Percentiles rank a stretch among this genome's conserved stretches.
These are phyloP conservation scores for Leccinum ochraceum DNA, from an alignment of 768 basidiomycete genomes.

Conservation along the genomic window DNA sequence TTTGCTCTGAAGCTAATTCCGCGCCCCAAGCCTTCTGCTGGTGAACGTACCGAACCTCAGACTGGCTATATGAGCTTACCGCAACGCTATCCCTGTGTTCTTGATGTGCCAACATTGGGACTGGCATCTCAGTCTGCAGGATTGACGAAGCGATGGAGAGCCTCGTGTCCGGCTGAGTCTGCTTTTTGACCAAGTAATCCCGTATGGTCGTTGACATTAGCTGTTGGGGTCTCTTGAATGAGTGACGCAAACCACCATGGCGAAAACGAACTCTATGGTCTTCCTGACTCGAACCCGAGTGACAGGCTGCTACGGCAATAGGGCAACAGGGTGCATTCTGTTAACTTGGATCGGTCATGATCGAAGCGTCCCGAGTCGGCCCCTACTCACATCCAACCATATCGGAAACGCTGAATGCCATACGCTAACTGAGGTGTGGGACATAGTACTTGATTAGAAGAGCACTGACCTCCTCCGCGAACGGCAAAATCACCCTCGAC, in stretches of 20 bases:
- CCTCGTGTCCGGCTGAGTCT: slow-evolving; percentile 22
- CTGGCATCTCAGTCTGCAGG: slow-evolving; percentile 30
- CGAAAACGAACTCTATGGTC: slow-evolving; percentile 65
- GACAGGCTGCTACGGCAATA: slow-evolving; percentile 75
- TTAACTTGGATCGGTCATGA: slow-evolving; percentile 4
- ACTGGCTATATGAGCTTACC: slow-evolving; percentile 30
- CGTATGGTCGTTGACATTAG: slow-evolving; percentile 64
- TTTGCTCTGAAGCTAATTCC: slow-evolving; percentile 38
- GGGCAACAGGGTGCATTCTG: slow-evolving; percentile 85
- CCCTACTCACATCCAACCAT: slow-evolving; percentile 67
- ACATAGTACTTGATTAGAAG: neutral
- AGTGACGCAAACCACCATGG: neutral
- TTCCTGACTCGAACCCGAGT: slow-evolving; percentile 79
- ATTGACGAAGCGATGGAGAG: slow-evolving; percentile 28
- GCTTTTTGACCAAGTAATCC: slow-evolving; percentile 68
- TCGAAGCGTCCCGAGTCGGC: neutral
- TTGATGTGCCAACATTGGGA: slow-evolving; percentile 31
- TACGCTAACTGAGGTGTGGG: slow-evolving; percentile 4
- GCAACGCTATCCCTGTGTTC: slow-evolving; percentile 33
- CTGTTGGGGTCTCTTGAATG: slow-evolving; percentile 35
- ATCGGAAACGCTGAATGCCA: slow-evolving; percentile 71
- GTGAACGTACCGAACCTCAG: slow-evolving; percentile 29
- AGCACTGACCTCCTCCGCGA: slow-evolving; percentile 72
- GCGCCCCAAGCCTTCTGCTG: slow-evolving; percentile 35
- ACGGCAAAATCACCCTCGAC: slow-evolving; percentile 64